These are phyloP conservation scores for Blastomyces silverae DNA, from an alignment of 2,329 filamentous ascomycete genomes.

Conservation along the genomic window DNA sequence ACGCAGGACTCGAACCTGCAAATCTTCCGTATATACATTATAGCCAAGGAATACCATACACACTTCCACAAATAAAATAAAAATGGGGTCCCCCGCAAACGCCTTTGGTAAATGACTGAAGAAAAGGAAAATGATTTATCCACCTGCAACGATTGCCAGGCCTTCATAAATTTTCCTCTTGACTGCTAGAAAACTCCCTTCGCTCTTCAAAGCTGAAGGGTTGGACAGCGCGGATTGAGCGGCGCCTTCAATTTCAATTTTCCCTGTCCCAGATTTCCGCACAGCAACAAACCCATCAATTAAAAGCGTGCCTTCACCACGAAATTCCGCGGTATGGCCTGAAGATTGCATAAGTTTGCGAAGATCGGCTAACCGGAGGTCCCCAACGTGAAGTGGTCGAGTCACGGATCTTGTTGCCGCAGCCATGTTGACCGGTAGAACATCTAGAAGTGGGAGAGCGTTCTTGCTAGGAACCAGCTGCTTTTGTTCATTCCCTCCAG, in stretches of 20 bases:
- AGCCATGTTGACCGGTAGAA: conserved; percentile 55
- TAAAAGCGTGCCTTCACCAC: conserved; percentile 84
- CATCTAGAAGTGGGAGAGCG: conserved; percentile 50
- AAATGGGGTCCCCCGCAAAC: conserved; percentile 28
- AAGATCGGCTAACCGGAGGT: conserved; percentile 80
- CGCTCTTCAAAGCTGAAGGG: conserved; percentile 40
- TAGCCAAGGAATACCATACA: not conserved
- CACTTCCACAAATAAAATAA: not conserved
- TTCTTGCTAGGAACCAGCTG: conserved; percentile 30
- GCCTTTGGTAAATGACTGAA: conserved; percentile 1
- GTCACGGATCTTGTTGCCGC: conserved; percentile 69
- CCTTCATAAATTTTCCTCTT: conserved; percentile 90
- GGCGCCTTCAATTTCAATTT: conserved; percentile 78
- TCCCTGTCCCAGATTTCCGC: conserved; percentile 76
- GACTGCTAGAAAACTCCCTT: conserved; percentile 75
- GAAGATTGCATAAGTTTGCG: conserved; percentile 72
- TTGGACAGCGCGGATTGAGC: conserved; percentile 47
- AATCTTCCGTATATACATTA: conserved; percentile 5
- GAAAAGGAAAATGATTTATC: conserved; percentile 36
- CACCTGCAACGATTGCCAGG: conserved; percentile 78
- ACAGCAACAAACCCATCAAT: conserved; percentile 86
- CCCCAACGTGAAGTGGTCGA: conserved; percentile 88
- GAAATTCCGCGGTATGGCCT: conserved; percentile 84
- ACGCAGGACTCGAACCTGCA: conserved; percentile 6
- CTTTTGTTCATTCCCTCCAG: conserved; percentile 23